A percentile compares a stretch with the other conserved stretches of the same genome.
Evolutionary conservation across 805 yeast species (phyloP).

Genomic region (Candida qinlingensis): DNA sequence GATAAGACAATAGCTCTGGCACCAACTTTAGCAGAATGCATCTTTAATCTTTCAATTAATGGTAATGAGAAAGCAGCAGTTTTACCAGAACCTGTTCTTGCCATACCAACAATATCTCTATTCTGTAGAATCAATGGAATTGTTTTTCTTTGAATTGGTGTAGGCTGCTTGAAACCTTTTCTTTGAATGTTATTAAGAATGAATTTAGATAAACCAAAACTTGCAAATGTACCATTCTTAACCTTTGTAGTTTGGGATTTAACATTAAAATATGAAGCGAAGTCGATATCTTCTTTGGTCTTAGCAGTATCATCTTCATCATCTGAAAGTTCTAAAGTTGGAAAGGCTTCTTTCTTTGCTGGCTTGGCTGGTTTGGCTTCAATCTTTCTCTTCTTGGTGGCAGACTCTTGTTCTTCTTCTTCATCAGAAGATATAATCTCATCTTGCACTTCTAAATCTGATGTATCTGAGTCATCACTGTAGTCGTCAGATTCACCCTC

Average conservation of each 20-base stretch:
- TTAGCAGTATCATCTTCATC: slow-evolving; percentile 34
- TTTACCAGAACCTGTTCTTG: slow-evolving; percentile 98
- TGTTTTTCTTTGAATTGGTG: slow-evolving; percentile 96
- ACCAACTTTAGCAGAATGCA: slow-evolving; percentile 84
- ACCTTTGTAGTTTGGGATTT: slow-evolving; percentile 48
- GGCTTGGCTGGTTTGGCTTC: slow-evolving; percentile 10
- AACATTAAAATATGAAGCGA: slow-evolving; percentile 39
- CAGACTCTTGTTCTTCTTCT: slow-evolving; percentile 28
- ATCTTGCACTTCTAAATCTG: slow-evolving; percentile 42
- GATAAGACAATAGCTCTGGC: slow-evolving; percentile 83
- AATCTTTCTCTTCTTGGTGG: slow-evolving; percentile 23
- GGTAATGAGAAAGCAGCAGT: slow-evolving; percentile 97
- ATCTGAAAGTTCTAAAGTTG: slow-evolving; percentile 48
- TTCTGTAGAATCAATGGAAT: slow-evolving; percentile 84
- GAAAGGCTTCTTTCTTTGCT: slow-evolving; percentile 30
- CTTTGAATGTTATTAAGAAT: slow-evolving; percentile 64
- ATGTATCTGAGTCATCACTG: slow-evolving; percentile 24
- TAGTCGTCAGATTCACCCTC: slow-evolving; percentile 33
- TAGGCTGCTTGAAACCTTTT: slow-evolving; percentile 91
- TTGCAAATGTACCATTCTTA: slow-evolving; percentile 78
- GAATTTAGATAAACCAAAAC: slow-evolving; percentile 79
- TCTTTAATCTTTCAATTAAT: slow-evolving; percentile 74
- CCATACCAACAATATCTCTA: slow-evolving; percentile 98
- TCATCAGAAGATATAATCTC: slow-evolving; percentile 48
- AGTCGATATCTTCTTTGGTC: slow-evolving; percentile 40